A percentile compares a stretch with the other conserved stretches of the same genome.
Evolutionary conservation across 78 protist genomes (phyloP).

Genomic region (Dictyostelium firmibasis): DNA sequence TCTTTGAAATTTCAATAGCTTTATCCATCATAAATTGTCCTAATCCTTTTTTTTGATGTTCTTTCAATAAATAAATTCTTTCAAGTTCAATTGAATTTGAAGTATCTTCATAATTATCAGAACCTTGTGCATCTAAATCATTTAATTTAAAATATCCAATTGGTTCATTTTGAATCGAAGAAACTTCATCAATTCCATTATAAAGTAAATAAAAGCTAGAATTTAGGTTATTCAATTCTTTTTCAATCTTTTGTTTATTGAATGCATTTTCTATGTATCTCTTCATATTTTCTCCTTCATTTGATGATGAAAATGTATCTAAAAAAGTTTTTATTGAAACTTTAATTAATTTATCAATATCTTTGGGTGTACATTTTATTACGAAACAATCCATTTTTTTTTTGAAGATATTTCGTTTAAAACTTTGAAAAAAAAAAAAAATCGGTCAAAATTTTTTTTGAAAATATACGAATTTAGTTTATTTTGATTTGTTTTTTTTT

Average conservation of each 20-base stretch:
- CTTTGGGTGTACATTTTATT: neutral
- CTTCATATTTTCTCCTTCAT: neutral
- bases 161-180: neutral
- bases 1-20: neutral
- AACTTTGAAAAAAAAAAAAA: neutral
- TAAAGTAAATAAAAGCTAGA: neutral
- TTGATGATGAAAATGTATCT: neutral
- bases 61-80: constrained; percentile 2
- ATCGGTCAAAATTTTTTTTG: no score
- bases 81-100: constrained; percentile 14
- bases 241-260: neutral
- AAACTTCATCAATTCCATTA: neutral
- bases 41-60: neutral
- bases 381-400: neutral
- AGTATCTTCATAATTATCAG: neutral
- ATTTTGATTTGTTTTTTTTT: neutral
- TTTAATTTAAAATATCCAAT: neutral
- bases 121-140: neutral
- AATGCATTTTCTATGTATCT: neutral
- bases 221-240: neutral
- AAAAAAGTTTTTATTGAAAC: neutral
- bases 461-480: no score
- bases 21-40: neutral
- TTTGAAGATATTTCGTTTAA: neutral
- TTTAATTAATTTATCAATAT: neutral